Base-by-base conservation (phyloP, 2,329 filamentous ascomycete genomes). In the Acrocalymma vagum region DNA sequence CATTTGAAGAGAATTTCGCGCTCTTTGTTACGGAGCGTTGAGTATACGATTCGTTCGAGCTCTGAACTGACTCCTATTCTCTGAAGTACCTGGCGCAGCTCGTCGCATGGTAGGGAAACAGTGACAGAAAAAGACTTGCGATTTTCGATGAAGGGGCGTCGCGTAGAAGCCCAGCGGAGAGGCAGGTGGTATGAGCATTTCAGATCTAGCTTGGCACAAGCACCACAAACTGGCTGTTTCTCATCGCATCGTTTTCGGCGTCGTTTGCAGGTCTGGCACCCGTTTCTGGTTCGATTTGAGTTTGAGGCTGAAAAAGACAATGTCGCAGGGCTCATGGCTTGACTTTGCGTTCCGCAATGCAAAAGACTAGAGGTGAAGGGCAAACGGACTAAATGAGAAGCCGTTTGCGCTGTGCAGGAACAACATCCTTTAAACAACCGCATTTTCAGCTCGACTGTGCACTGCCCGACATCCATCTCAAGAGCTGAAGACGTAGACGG, bases 191-290 rank as follows among this genome's bases (percentile, higher is more conserved):
- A 42, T 5, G 26, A 17, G 27, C 39, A 42, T 24, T 36, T 26
- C 1, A 42, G 69, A 82, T 38, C 78, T 74, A 53, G 55, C 83
- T 52, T 82, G 81, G 69, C 82, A 79, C 22, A 42, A 7, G 16
- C 18, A 7, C 32, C 32, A 28, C 33, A 43, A 7, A n/a, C 16
- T n/a, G 92, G 92, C 67, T 94, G 92, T 38, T 81, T 81, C 73
- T 96, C 92, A 65, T 96, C 91, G 63, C 92, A 96, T 72, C 95
- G 95, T 81, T 96, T 96, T 78, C 95, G 95, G 45, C 91, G 81
- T 63, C 82, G 82, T 42, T 90, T 81, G 66, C 91, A 95, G 6
- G 91, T 96, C 72, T 94, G 82, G 66, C 90, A 96, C 24, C 90
- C 90, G 7, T 90, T 95, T 73, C 96, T 95, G 10, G 91, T 95